phyloP scores from a whole-genome alignment of 2,329 filamentous ascomycete species.

The Ciborinia camelliae region DNA sequence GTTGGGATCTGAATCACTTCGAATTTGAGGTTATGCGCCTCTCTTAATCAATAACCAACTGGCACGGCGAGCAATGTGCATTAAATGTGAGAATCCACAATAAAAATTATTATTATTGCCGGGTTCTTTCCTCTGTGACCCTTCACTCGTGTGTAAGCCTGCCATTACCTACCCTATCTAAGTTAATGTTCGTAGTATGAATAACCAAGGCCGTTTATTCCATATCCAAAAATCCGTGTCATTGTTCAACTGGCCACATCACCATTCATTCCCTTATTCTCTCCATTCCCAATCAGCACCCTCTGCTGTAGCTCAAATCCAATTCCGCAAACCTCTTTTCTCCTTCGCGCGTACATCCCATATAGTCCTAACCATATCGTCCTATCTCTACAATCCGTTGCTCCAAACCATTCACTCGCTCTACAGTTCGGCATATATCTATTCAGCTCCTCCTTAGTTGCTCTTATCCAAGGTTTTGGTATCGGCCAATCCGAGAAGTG shows the following conservation, averaged over 20 bases:
- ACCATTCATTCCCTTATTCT: neutral
- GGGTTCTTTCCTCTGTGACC: too few species aligned
- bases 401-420: conserved; percentile 33
- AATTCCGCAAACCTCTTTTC: conserved; percentile 30
- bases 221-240: too few species aligned
- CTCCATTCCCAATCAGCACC: conserved; percentile 1
- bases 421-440: conserved; percentile 33
- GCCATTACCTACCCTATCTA: too few species aligned
- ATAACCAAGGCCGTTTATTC: too few species aligned
- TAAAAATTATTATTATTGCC: neutral
- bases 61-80: neutral
- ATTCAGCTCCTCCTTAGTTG: conserved; percentile 32
- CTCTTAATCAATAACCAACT: neutral
- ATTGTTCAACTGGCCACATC: neutral
- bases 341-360: conserved; percentile 29
- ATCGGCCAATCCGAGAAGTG: conserved; percentile 61
- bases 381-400: conserved; percentile 33
- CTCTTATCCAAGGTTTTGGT: conserved; percentile 53
- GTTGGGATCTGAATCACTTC: neutral
- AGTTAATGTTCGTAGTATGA: too few species aligned
- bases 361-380: conserved; percentile 33
- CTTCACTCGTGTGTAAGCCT: neutral
- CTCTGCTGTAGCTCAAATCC: conserved; percentile 30
- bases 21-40: neutral
- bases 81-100: neutral